Evolutionary conservation across 1,284 basidiomycete species (phyloP).

Genomic region (Psilocybe mexicana): DNA sequence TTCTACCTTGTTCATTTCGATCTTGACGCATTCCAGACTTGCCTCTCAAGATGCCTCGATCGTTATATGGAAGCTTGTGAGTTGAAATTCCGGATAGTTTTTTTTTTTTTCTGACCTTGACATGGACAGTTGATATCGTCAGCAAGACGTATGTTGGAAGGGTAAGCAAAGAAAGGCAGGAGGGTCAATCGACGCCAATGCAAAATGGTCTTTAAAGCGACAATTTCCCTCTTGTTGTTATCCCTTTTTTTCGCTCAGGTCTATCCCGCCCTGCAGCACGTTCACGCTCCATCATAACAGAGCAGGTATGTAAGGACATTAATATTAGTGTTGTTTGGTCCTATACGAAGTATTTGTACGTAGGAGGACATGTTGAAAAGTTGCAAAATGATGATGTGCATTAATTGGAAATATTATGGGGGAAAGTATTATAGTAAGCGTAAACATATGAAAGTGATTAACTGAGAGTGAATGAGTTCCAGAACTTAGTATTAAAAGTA

Average conservation of each 20-base stretch:
- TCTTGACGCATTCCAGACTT: constrained; percentile 49
- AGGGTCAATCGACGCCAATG: constrained; percentile 14
- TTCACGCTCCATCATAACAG: too few species aligned
- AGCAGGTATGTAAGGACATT: too few species aligned
- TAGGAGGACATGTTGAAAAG: not conserved
- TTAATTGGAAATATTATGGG: not conserved
- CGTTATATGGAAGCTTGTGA: constrained; percentile 84
- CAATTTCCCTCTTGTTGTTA: not conserved
- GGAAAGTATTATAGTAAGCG: not conserved
- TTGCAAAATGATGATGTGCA: not conserved
- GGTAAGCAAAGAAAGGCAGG: constrained; percentile 52
- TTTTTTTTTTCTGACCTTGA: constrained; percentile 2
- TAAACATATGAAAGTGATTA: not conserved
- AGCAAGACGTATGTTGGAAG: constrained; percentile 66
- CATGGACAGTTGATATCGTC: constrained; percentile 66
- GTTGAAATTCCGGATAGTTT: constrained; percentile 30
- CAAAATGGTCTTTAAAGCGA: not conserved
- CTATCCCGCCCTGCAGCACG: too few species aligned
- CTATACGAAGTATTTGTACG: not conserved
- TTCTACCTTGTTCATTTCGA: not conserved
- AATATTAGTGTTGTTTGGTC: not conserved
- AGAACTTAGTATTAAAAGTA: not conserved
- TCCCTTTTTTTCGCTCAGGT: not conserved
- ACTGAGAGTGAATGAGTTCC: not conserved
- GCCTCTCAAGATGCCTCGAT: constrained; percentile 74